Evolutionary conservation across 2,329 filamentous ascomycete genomes (phyloP), one percentile per base, ranked within the genome.

Genomic region (Trichoderma asperellum): DNA sequence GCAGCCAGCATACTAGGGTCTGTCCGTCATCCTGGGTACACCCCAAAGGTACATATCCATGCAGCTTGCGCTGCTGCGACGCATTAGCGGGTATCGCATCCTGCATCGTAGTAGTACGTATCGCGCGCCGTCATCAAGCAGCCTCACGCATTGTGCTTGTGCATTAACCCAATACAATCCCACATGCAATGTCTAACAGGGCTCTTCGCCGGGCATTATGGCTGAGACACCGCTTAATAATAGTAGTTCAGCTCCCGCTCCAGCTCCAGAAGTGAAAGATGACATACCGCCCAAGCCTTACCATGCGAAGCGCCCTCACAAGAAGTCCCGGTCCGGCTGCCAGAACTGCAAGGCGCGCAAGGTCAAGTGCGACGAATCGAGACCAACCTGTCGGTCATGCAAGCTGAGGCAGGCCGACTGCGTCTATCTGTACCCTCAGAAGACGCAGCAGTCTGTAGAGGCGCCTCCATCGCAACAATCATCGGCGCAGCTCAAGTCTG

Each of bases 331-430:
- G 35, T 78, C 80, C 2, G 86, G 85, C 6, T 88, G 86, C 73
- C 79, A 78, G 71, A 85, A 83, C 73, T 88, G 86, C 80, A 88
- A 88, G 76, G 75, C 76, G 18, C 83, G 86, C 67, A 87, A 85
- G 76, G 83, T 86, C 66, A 87, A 86, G 76, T 87, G 86, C 76
- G 83, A 86, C 70, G 85, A 88, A 74, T 79, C 73, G 5, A 82
- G 80, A 34, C 86, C 86, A 0, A 74, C 78, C 2, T 88, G 86
- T 73, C 81, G 81, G 52, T 79, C 82, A 35, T 88, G 86, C 75
- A 80, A 76, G 53, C 75, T 84, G 70, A 82, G 86, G 69, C 81
- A 80, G 68, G 82, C 83, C 66, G 75, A 77, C 2, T 88, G 86
- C 74, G 75, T 83, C 64, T 88, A 87, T 73, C 11, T 79, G 43